These are phyloP conservation scores for Pelargonium cotyledonis DNA, from an alignment of 441 rosid genomes.

Conservation along the genomic window DNA sequence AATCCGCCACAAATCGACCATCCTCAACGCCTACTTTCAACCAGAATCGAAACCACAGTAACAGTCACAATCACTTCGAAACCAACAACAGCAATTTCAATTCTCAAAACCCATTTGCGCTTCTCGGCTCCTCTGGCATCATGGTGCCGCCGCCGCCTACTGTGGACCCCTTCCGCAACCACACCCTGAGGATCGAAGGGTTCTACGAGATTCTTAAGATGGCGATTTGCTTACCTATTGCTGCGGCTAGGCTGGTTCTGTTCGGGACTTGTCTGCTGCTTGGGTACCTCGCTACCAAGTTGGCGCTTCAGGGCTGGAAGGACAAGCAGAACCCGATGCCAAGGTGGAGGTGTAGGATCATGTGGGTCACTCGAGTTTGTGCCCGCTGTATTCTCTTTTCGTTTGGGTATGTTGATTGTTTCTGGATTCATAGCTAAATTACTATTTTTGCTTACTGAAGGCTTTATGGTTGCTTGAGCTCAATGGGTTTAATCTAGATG, in stretches of 20 bases:
- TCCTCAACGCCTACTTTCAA: no score
- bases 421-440: no score
- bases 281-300: constrained; percentile 63
- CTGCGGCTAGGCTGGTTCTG: constrained; percentile 47
- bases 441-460: no score
- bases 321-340: constrained; percentile 87
- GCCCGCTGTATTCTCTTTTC: constrained; percentile 78
- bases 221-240: constrained; percentile 63
- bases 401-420: constrained; percentile 63
- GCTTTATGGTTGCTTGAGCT: background rate
- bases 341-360: constrained; percentile 66
- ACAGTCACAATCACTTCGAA: constrained; percentile 1
- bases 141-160: constrained; percentile 43
- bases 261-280: constrained; percentile 53
- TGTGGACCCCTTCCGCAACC: constrained; percentile 69
- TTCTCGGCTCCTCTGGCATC: constrained; percentile 39
- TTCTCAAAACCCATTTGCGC: constrained; percentile 43
- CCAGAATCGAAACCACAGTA: constrained; percentile 10
- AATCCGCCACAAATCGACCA: constrained; percentile 11
- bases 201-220: constrained; percentile 70
- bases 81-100: constrained; percentile 2
- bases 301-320: constrained; percentile 76
- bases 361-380: constrained; percentile 82
- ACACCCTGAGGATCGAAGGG: constrained; percentile 47
- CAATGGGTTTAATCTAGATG: background rate